A percentile compares a stretch with the other conserved stretches of the same genome.
These are phyloP conservation scores for Rhexocercosporidium sp. DNA, from an alignment of 2,329 filamentous ascomycete species.

Conservation along the genomic window DNA sequence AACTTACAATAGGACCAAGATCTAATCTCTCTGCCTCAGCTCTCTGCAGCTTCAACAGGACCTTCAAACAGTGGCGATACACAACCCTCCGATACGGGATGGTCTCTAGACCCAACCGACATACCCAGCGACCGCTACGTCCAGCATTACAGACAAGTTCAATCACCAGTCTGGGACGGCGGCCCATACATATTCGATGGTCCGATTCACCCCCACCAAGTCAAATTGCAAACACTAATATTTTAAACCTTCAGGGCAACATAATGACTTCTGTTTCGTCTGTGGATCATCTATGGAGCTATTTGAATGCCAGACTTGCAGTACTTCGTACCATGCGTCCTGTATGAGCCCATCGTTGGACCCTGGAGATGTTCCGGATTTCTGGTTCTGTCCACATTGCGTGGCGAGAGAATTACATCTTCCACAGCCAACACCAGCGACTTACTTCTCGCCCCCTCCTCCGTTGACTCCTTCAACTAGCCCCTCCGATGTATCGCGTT, in stretches of 20 bases:
- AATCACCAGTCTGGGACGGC: constrained; percentile 4
- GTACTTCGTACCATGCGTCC: constrained; percentile 27
- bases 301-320: constrained; percentile 31
- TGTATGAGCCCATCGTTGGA: constrained; percentile 31
- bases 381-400: constrained; percentile 36
- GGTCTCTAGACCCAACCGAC: neutral
- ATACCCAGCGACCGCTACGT: neutral
- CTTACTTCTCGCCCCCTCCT: constrained; percentile 13
- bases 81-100: neutral
- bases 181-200: constrained; percentile 3
- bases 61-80: neutral
- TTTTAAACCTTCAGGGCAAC: constrained; percentile 19
- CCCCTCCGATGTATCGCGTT: neutral
- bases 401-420: constrained; percentile 27
- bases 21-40: neutral
- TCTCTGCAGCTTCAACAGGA: neutral
- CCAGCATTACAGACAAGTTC: constrained; percentile 1
- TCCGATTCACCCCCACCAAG: neutral
- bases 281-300: constrained; percentile 29
- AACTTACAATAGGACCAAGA: neutral
- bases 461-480: constrained; percentile 7
- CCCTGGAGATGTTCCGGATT: constrained; percentile 23
- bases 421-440: constrained; percentile 19
- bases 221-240: neutral
- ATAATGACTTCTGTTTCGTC: constrained; percentile 32